Evolutionary conservation across 148 eudicot genomes (phyloP).

Genomic region (Arctostaphylos glauca): DNA sequence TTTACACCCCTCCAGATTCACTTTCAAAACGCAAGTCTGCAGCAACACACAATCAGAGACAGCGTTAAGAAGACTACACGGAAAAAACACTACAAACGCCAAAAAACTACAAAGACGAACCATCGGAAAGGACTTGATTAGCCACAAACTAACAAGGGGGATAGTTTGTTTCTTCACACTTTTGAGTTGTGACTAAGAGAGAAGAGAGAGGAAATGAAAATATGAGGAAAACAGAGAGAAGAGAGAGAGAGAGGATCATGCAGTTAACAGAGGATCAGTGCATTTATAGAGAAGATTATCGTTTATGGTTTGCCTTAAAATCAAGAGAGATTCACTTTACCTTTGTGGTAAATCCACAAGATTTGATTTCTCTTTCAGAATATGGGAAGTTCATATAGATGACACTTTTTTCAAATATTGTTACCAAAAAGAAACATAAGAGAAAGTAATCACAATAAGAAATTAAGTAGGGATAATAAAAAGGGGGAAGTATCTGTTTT

Average conservation of each 20-base stretch:
- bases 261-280: neutral
- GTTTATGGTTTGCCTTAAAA: neutral
- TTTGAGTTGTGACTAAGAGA: neutral
- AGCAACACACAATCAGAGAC: neutral
- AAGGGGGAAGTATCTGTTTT: neutral
- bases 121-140: neutral
- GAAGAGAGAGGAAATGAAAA: no score
- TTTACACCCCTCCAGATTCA: neutral
- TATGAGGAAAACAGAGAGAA: neutral
- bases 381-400: neutral
- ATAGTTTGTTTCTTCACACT: neutral
- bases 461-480: no score
- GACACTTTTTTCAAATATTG: neutral
- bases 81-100: neutral
- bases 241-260: neutral
- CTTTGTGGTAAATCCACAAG: neutral
- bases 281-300: neutral
- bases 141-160: neutral
- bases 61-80: neutral
- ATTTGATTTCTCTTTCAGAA: neutral
- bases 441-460: neutral
- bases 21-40: conserved; percentile 12
- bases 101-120: neutral
- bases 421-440: neutral
- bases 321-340: neutral